Evolutionary conservation across 768 basidiomycete genomes (phyloP).

Genomic region (Mycena amicta): DNA sequence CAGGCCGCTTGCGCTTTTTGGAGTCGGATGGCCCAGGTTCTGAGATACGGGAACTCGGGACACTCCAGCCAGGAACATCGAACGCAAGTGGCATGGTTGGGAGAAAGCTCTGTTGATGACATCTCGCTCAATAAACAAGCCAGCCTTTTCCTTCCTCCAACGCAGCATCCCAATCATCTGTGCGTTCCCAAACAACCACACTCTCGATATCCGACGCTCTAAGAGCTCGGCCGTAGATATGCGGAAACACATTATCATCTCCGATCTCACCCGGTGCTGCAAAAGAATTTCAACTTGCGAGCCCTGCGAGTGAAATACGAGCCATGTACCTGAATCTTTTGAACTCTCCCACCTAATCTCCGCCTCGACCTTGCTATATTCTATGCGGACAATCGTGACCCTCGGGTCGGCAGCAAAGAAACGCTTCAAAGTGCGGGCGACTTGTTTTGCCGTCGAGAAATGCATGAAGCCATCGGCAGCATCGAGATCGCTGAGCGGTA

Average conservation of each 20-base stretch:
- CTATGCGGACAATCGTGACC: constrained; percentile 47
- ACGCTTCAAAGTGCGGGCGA: constrained; percentile 45
- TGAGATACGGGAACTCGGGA: constrained; percentile 45
- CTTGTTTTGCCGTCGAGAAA: constrained; percentile 54
- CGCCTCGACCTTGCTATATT: constrained; percentile 40
- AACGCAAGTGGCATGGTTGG: constrained; percentile 50
- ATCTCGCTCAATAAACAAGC: constrained; percentile 36
- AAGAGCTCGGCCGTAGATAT: constrained; percentile 52
- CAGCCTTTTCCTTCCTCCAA: constrained; percentile 25
- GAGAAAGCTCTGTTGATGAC: constrained; percentile 1
- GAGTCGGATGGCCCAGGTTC: constrained; percentile 35
- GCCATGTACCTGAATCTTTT: constrained; percentile 31
- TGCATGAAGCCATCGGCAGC: constrained; percentile 52
- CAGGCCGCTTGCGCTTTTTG: constrained; percentile 58
- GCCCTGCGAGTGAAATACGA: neutral
- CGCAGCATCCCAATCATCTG: constrained; percentile 35
- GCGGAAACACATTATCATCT: constrained; percentile 53
- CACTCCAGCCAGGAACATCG: constrained; percentile 71
- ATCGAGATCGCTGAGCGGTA: constrained; percentile 57
- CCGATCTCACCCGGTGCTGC: constrained; percentile 46
- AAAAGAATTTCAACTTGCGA: neutral
- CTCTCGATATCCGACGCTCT: constrained; percentile 50
- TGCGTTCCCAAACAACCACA: constrained; percentile 32
- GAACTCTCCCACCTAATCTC: constrained; percentile 54
- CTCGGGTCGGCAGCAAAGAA: constrained; percentile 46